phyloP scores from a whole-genome alignment of 2,329 filamentous ascomycete species.

The Alternaria rosae region DNA sequence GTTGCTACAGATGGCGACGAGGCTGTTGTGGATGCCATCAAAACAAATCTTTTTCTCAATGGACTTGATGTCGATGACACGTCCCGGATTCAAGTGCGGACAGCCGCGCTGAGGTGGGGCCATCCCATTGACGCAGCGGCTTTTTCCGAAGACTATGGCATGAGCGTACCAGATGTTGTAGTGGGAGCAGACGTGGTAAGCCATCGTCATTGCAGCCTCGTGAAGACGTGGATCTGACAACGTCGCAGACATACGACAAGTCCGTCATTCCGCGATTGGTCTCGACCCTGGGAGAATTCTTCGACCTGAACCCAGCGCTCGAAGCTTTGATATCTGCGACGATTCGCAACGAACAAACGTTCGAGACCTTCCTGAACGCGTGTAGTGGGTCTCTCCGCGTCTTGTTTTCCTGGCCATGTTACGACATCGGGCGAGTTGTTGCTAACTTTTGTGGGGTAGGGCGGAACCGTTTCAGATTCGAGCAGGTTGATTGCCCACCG shows the following conservation, averaged over 20 bases:
- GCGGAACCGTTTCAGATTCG: slow-evolving; percentile 47
- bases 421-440: slow-evolving; percentile 32
- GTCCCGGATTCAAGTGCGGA: slow-evolving; percentile 47
- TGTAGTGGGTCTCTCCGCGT: slow-evolving; percentile 59
- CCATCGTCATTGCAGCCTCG: slow-evolving; percentile 16
- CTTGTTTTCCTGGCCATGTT: slow-evolving; percentile 23
- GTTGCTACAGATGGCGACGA: slow-evolving; percentile 78
- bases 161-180: slow-evolving; percentile 65
- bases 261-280: slow-evolving; percentile 69
- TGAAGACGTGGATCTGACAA: slow-evolving; percentile 23
- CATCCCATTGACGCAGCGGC: slow-evolving; percentile 64
- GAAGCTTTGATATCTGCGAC: slow-evolving; percentile 73
- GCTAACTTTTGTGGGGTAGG: slow-evolving; percentile 51
- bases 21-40: slow-evolving; percentile 72
- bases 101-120: slow-evolving; percentile 71
- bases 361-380: slow-evolving; percentile 67
- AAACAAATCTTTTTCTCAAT: slow-evolving; percentile 74
- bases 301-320: slow-evolving; percentile 63
- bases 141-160: slow-evolving; percentile 63
- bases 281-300: slow-evolving; percentile 69
- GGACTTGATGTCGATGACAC: slow-evolving; percentile 60
- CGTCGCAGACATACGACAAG: slow-evolving; percentile 71
- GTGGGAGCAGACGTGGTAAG: slow-evolving; percentile 75
- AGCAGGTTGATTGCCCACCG: slow-evolving; percentile 42
- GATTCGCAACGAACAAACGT: slow-evolving; percentile 74